Base-by-base conservation (phyloP, 208 protist species). In the Histomonas meleagridis region DNA sequence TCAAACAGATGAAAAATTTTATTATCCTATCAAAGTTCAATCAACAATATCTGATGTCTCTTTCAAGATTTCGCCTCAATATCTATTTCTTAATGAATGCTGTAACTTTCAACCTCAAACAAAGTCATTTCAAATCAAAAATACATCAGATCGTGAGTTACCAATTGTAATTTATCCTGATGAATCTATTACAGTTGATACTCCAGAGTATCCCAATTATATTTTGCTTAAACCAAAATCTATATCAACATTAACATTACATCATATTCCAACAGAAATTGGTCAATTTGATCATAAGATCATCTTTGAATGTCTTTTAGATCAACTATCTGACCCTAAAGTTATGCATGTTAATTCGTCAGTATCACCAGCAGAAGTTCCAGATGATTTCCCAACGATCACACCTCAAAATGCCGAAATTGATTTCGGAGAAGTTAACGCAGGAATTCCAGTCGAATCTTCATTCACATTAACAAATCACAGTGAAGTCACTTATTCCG, bases 41-140 rank as follows among this genome's bases (percentile, higher is more conserved):
- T 57, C 18, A 21, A 32, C 38, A 32, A 55, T 51, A 4, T 43
- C 76, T 55, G 46, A 51, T 46, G 12, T 86, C 2, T 86, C 46
- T 55, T 86, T 48, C 38, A 46, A 43, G 55, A 23, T 48, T 32
- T 86, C 43, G 32, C 23, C 76, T 1, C 23, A 23, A 9, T 35
- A 26, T 86, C 38, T 86, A 55, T 86, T 55, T 48, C 28, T 86
- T 18, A 86, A 86, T 86, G 46, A 86, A 16, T 86, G 76, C 46
- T 51, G 46, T 51, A 55, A n/a, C 10, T 26, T 57, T 55, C 76
- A 86, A 28, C 23, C 35, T 21, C 76, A 86, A 86, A 55, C 76
- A 16, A 86, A 46, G 55, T 57, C 1, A 86, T 43, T 86, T 32
- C 32, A 26, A 55, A n/a, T 86, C 7, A 51, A 46, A 51, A 86